These are phyloP conservation scores for Neofusicoccum parvum DNA, from an alignment of 2,329 filamentous ascomycete species.

Conservation along the genomic window DNA sequence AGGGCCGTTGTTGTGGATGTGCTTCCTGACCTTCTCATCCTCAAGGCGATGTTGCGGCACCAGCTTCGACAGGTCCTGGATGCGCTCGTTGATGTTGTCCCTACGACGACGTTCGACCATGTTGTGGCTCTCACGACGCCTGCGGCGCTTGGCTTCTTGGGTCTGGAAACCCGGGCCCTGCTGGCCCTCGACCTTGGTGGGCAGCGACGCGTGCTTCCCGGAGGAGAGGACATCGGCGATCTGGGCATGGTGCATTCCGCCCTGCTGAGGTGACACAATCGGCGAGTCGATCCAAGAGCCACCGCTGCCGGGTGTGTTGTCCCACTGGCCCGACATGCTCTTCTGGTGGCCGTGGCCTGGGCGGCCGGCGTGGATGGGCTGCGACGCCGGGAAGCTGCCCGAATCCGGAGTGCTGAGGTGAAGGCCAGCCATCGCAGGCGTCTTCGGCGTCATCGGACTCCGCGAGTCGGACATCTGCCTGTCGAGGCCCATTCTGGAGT, in stretches of 20 bases:
- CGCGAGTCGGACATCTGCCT: conserved; percentile 67
- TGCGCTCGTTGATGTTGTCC: conserved; percentile 98
- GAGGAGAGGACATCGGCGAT: conserved; percentile 85
- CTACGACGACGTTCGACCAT: conserved; percentile 90
- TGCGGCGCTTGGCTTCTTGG: conserved; percentile 90
- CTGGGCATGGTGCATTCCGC: conserved; percentile 68
- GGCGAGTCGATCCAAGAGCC: conserved; percentile 88
- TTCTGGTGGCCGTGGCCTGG: conserved; percentile 66
- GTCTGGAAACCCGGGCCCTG: conserved; percentile 60
- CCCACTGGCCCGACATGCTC: conserved; percentile 85
- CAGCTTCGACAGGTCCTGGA: conserved; percentile 91
- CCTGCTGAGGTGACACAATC: conserved; percentile 78
- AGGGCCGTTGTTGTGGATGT: conserved; percentile 88
- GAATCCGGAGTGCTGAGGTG: conserved; percentile 73
- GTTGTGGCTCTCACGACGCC: conserved; percentile 92
- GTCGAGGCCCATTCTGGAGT: conserved; percentile 51
- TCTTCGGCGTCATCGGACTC: conserved; percentile 85
- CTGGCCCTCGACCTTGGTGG: conserved; percentile 71
- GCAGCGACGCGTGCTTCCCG: conserved; percentile 85
- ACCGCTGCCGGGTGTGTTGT: conserved; percentile 80
- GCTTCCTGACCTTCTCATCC: conserved; percentile 95
- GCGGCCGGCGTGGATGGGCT: conserved; percentile 68
- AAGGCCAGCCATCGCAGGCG: conserved; percentile 72
- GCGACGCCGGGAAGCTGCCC: conserved; percentile 67
- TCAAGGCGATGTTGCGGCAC: conserved; percentile 91